Conservation (phyloP, 257 asterid genomes). For the Solanum corneliomulleri region DNA sequence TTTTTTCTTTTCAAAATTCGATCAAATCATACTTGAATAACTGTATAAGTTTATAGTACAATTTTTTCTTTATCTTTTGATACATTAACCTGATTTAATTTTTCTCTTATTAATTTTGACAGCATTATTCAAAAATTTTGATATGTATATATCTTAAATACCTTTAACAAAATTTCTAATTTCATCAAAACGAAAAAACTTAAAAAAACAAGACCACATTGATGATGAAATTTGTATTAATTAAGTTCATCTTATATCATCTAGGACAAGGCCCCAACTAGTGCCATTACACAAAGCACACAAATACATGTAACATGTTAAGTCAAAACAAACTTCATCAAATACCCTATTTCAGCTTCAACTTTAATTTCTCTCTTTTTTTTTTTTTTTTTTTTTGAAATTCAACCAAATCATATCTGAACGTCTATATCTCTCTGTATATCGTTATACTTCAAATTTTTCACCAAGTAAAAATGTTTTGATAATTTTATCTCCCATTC, state of each 20-base stretch:
- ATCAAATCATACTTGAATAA: background rate
- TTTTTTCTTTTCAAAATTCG: background rate
- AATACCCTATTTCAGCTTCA: background rate
- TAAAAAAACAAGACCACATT: no score
- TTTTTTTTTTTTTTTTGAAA: background rate
- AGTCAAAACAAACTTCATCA: background rate
- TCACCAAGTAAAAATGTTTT: constrained; percentile 36
- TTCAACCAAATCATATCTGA: background rate
- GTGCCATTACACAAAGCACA: background rate
- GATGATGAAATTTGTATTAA: background rate
- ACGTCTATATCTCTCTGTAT: background rate
- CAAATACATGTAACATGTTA: background rate
- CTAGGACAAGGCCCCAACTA: background rate
- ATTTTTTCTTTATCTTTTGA: constrained; percentile 24
- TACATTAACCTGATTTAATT: background rate
- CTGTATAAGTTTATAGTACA: background rate
- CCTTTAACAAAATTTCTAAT: background rate
- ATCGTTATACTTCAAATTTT: background rate
- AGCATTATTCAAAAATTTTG: no score
- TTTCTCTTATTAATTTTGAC: no score
- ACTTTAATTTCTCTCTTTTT: background rate
- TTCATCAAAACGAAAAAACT: no score
- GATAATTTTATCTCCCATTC: constrained; percentile 40
- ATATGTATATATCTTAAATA: no score
- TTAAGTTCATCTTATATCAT: background rate